Conservation (phyloP, 2,329 filamentous ascomycete species). For the Delphinella strobiligena region DNA sequence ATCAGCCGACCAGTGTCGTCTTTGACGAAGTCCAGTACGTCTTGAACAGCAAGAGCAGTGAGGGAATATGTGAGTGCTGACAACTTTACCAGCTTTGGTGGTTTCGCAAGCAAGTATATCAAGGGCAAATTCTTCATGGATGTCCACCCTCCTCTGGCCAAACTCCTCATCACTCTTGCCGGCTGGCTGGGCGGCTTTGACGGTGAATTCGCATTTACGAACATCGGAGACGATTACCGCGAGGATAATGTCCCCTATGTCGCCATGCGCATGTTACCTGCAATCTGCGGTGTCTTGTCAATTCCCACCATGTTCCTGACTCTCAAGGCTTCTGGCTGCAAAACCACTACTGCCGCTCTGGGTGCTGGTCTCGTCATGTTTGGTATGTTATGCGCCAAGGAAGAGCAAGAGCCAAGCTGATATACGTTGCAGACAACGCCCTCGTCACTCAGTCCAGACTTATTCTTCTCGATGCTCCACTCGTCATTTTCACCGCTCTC, state of each 20-base stretch:
- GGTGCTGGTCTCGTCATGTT: constrained; percentile 84
- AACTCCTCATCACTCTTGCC: constrained; percentile 88
- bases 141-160: constrained; percentile 94
- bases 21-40: constrained; percentile 98
- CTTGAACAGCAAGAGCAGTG: too few species aligned
- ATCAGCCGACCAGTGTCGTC: constrained; percentile 89
- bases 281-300: constrained; percentile 74
- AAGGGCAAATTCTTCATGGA: constrained; percentile 99
- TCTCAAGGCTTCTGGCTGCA: constrained; percentile 80
- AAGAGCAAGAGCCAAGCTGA: not conserved
- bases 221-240: constrained; percentile 97
- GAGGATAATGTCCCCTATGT: constrained; percentile 94
- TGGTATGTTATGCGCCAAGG: constrained; percentile 41
- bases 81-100: constrained; percentile 61
- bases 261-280: constrained; percentile 89
- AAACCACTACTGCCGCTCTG: constrained; percentile 70
- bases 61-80: too few species aligned
- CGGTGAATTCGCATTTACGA: constrained; percentile 96
- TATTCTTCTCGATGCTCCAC: constrained; percentile 89
- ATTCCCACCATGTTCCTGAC: constrained; percentile 92
- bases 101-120: constrained; percentile 97
- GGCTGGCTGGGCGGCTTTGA: constrained; percentile 93
- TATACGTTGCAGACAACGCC: constrained; percentile 63
- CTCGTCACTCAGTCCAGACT: constrained; percentile 88
- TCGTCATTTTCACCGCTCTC: constrained; percentile 85